Conservation (phyloP, 768 basidiomycete genomes). For the Leccinum uliginosum region DNA sequence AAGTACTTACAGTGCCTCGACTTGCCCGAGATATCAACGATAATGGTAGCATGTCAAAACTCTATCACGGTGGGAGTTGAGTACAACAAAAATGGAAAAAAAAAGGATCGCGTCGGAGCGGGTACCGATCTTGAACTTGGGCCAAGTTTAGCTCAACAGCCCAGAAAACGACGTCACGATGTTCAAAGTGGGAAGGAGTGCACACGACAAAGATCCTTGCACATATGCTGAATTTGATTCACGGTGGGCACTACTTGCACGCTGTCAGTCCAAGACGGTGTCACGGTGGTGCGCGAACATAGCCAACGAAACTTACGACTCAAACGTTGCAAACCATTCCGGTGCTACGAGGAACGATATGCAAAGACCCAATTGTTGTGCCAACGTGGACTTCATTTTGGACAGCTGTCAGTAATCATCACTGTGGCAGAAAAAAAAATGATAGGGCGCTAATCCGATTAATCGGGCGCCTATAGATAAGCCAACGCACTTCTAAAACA, state of each 20-base stretch:
- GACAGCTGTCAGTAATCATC: not conserved
- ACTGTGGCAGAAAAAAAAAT: not conserved
- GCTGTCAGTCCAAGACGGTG: not conserved
- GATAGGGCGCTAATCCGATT: not conserved
- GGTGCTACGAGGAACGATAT: not conserved
- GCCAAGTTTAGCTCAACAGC: not conserved
- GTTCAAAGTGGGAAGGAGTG: not conserved
- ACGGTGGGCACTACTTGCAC: not conserved
- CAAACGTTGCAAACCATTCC: slow-evolving; percentile 1
- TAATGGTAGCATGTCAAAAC: not conserved
- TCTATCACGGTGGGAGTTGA: not conserved
- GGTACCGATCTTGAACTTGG: not conserved
- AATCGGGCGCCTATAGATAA: not conserved
- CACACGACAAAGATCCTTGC: not conserved
- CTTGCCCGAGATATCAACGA: not conserved
- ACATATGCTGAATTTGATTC: not conserved
- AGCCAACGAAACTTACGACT: not conserved
- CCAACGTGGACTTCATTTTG: not conserved
- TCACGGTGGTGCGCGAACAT: not conserved
- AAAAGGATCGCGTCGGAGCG: not conserved
- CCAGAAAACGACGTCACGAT: not conserved
- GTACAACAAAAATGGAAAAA: not conserved
- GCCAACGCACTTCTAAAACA: not conserved
- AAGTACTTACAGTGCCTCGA: not conserved
- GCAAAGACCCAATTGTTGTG: not conserved